Base-by-base conservation (phyloP, 2,329 filamentous ascomycete genomes). In the Neopestalotiopsis sp. region DNA sequence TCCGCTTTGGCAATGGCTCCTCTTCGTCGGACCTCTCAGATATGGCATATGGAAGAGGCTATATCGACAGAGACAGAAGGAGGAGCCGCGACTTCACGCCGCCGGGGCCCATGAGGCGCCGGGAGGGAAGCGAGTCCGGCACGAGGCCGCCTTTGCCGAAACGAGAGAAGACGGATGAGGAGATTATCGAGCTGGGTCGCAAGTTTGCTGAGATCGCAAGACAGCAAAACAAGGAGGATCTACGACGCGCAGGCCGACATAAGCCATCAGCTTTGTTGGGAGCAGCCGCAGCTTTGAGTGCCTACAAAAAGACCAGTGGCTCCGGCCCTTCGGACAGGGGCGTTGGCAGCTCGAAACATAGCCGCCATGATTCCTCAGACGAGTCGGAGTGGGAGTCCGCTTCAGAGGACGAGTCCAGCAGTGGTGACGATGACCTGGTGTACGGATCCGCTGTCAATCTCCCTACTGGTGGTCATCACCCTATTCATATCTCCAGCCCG, bases 21-120 rank as follows among this genome's bases (percentile, higher is more conserved):
- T 91, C 89, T 2, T 92, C 90, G 0, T 91, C 90, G 0, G 83
- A 92, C 67, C 89, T 92, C 77, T 88, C 87, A 24, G 91, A 93
- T 75, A 80, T 93, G 70, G 90, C 90, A 10, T 93, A 92, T 76
- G 90, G 91, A 10, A 85, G 81, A 67, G 90, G 89, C 17, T 91
- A 86, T 71, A 81, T 88, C 61, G 84, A 84, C 70, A 73, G 76
- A 28, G 84, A 84, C 70, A 73, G 76, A 28, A 72, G 74, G 34
- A 76, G 76, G 70, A 81, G 78, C 68, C 80, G 79, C 57, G 74
- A 77, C 53, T 73, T 75, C 42, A 79, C 76, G 32, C 76, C 79
- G 12, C 71, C 74, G 30, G 69, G 69, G 30, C 71, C 69, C 10
- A 69, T 69, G 7, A 66, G 61, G 61, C 67, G 73, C 14, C 61